These are phyloP conservation scores for Kuraishia borneana DNA, from an alignment of 805 yeast genomes.

Conservation along the genomic window DNA sequence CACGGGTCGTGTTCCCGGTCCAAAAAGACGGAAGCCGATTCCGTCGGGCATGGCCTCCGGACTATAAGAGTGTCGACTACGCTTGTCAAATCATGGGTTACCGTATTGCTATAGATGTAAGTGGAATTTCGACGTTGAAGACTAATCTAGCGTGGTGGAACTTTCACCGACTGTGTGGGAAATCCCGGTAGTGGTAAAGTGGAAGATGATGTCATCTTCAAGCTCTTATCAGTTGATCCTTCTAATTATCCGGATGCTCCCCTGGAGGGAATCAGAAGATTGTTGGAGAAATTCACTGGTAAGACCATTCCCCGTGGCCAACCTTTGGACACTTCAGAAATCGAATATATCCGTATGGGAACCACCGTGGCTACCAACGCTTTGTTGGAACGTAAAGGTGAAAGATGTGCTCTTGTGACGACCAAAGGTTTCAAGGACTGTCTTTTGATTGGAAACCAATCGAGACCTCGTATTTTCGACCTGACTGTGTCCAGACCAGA, in stretches of 20 bases:
- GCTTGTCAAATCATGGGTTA: too few relatives aligned
- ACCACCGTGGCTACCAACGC: slow-evolving; percentile 97
- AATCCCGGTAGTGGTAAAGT: slow-evolving; percentile 34
- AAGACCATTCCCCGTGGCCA: slow-evolving; percentile 43
- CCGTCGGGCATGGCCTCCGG: too few relatives aligned
- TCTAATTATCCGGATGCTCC: slow-evolving; percentile 85
- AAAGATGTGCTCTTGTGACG: slow-evolving; percentile 72
- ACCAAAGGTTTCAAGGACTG: slow-evolving; percentile 86
- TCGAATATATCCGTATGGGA: slow-evolving; percentile 74
- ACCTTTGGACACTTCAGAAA: slow-evolving; percentile 49
- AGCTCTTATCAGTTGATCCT: slow-evolving; percentile 82
- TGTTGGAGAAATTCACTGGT: slow-evolving; percentile 51
- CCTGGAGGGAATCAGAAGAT: slow-evolving; percentile 78
- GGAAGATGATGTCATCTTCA: slow-evolving; percentile 56
- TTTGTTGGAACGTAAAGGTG: slow-evolving; percentile 85
- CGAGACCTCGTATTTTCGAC: slow-evolving; percentile 85
- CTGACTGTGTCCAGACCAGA: slow-evolving; percentile 62
- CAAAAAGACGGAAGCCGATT: too few relatives aligned
- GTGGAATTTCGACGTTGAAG: not conserved
- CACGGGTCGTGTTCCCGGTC: too few relatives aligned
- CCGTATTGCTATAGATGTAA: not conserved
- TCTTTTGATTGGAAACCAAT: slow-evolving; percentile 77
- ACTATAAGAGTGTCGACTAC: too few relatives aligned
- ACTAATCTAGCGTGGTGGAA: slow-evolving; percentile 55
- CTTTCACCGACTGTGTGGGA: slow-evolving; percentile 72